phyloP scores from a whole-genome alignment of 2,329 filamentous ascomycete species.

The Septoria petroselini region DNA sequence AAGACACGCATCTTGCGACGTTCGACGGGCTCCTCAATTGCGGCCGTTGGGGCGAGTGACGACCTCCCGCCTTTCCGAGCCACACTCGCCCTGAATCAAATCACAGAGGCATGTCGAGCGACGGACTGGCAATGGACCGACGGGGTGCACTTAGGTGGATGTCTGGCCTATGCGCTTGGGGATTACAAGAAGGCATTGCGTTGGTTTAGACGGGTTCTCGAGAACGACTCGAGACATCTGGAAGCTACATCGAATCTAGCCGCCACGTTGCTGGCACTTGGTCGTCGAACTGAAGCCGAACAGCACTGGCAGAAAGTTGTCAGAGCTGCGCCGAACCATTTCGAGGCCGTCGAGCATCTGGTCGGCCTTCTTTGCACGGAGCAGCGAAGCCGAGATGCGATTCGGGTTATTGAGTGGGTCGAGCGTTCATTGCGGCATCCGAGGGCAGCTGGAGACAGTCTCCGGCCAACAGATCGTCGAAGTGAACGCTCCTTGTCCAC shows the following conservation, averaged over 20 bases:
- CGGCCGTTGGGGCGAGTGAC: conserved; percentile 35
- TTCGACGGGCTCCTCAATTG: conserved; percentile 35
- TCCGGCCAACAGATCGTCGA: conserved; percentile 51
- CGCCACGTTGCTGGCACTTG: conserved; percentile 79
- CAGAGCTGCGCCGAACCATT: conserved; percentile 76
- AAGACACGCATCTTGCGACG: conserved; percentile 28
- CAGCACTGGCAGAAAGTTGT: conserved; percentile 83
- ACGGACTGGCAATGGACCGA: conserved; percentile 87
- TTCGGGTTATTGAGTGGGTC: conserved; percentile 81
- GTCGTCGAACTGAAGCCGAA: conserved; percentile 79
- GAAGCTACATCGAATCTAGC: conserved; percentile 93
- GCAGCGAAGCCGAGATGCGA: conserved; percentile 77
- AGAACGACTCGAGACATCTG: conserved; percentile 65
- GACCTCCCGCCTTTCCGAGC: conserved; percentile 52
- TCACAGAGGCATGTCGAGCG: conserved; percentile 72
- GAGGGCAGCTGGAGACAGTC: conserved; percentile 45
- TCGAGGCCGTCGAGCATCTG: conserved; percentile 93
- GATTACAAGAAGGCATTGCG: conserved; percentile 73
- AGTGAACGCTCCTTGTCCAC: conserved; percentile 58
- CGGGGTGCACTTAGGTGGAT: conserved; percentile 86
- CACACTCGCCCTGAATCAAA: conserved; percentile 64
- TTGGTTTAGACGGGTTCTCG: conserved; percentile 69
- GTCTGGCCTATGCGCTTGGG: conserved; percentile 84
- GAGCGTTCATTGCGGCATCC: conserved; percentile 64
- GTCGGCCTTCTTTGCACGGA: conserved; percentile 81